Base-by-base conservation (phyloP, 768 basidiomycete species). In the Naganishia friedmannii region DNA sequence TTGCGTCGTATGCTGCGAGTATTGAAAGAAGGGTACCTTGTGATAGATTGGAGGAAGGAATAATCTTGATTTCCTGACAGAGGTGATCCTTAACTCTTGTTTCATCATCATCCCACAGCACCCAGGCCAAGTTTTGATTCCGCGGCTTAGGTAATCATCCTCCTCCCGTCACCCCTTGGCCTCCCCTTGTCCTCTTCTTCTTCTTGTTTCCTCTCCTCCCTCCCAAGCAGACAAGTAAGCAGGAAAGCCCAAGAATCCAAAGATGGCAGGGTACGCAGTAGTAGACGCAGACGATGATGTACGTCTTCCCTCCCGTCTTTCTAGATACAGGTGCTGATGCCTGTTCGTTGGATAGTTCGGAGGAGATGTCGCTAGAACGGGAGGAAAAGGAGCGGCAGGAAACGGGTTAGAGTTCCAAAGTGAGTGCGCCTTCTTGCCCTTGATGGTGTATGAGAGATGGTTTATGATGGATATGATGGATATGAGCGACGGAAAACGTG, bases 231-330 rank as follows among this genome's bases (percentile, higher is more conserved):
- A 42, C 7, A 42, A 42, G 9, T 10, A 42, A 10, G 7, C 7
- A 42, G 34, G 34, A 37, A 37, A 37, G 34, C 57, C 67, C 17
- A 60, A 77, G 74, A 74, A 68, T 76, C 7, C 23, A 21, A n/a
- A 21, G 34, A 26, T 21, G n/a, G 48, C 69, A 73, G 79, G 78
- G 17, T 80, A 80, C 57, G 79, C 78, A 1, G 71, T 79, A 17
- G 78, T 80, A 21, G 79, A 80, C 53, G 78, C 75, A 26, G 79
- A 80, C 53, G 79, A 78, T n/a, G 78, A 79, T 32, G 78, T 78
- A 65, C 70, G 78, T 65, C 48, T 7, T 7, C 48, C 48, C n/a
- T 7, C 7, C 48, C 21, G 3, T 13, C 6, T 21, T 51, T 51
- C 12, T n/a, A 4, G 15, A 42, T 13, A 2, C 42, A 42, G 42